Conservation (phyloP, 2,329 filamentous ascomycete genomes). For the Diaporthe batatas region DNA sequence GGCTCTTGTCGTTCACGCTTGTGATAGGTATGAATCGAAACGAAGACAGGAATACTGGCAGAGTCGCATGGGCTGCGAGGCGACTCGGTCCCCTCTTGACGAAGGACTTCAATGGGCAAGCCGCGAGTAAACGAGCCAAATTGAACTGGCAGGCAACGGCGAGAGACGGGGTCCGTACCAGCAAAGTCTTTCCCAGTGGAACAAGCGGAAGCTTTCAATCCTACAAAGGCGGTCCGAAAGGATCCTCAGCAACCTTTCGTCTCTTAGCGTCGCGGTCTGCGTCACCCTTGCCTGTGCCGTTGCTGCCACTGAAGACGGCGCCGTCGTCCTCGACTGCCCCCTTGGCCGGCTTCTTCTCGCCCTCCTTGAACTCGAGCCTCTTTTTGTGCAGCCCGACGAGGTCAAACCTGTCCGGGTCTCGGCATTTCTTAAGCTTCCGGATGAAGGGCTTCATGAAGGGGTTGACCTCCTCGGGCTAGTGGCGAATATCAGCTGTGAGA, state of each 20-base stretch:
- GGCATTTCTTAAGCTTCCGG: slow-evolving; percentile 79
- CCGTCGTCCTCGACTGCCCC: slow-evolving; percentile 54
- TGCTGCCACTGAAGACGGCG: slow-evolving; percentile 60
- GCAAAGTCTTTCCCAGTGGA: background rate
- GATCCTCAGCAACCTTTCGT: slow-evolving; percentile 61
- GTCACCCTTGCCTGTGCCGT: slow-evolving; percentile 41
- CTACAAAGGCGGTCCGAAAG: slow-evolving; percentile 61
- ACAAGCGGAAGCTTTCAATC: background rate
- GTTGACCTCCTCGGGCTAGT: slow-evolving; percentile 61
- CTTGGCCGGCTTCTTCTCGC: slow-evolving; percentile 51
- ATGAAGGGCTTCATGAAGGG: slow-evolving; percentile 68
- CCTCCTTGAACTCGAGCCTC: slow-evolving; percentile 65
- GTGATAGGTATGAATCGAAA: background rate
- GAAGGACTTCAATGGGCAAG: background rate
- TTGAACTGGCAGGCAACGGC: background rate
- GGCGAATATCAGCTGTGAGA: slow-evolving; percentile 49
- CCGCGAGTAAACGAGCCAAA: background rate
- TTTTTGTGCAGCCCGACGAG: slow-evolving; percentile 77
- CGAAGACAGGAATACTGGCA: background rate
- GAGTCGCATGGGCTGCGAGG: background rate
- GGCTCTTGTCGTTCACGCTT: background rate
- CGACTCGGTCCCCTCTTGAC: slow-evolving; percentile 12
- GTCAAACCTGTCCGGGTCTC: slow-evolving; percentile 81
- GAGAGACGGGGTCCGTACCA: background rate
- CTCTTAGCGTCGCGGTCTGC: slow-evolving; percentile 59